Evolutionary conservation across 2,329 filamentous ascomycete species (phyloP).

Genomic region (Fusarium compactum): DNA sequence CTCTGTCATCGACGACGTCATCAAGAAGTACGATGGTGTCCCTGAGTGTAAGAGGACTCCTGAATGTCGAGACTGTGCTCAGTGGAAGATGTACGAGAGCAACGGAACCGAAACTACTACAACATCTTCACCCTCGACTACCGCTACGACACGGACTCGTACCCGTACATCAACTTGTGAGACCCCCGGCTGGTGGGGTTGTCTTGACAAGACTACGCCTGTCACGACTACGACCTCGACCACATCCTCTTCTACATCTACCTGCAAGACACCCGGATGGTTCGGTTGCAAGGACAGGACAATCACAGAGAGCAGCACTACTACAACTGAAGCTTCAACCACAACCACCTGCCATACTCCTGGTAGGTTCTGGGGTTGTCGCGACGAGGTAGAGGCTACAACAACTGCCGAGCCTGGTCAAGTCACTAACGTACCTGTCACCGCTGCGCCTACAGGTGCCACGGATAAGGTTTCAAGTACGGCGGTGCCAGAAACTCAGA

Average conservation of each 20-base stretch:
- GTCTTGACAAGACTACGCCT: conserved; percentile 73
- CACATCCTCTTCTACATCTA: conserved; percentile 64
- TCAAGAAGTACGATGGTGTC: conserved; percentile 84
- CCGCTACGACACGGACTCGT: conserved; percentile 71
- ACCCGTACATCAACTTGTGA: conserved; percentile 89
- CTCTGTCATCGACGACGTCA: conserved; percentile 87
- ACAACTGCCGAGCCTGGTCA: conserved; percentile 52
- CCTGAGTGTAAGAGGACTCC: conserved; percentile 80
- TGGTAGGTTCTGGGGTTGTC: conserved; percentile 69
- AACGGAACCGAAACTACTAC: conserved; percentile 85
- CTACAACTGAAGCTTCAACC: conserved; percentile 49
- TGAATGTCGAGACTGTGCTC: conserved; percentile 88
- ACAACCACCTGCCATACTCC: conserved; percentile 61
- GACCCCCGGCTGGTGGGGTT: conserved; percentile 94
- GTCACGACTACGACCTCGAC: conserved; percentile 55
- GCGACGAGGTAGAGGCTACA: conserved; percentile 55
- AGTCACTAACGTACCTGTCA: conserved; percentile 46
- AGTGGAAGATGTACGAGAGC: conserved; percentile 95
- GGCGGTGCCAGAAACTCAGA: conserved; percentile 44
- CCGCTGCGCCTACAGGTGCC: conserved; percentile 49
- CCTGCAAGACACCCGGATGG: conserved; percentile 73
- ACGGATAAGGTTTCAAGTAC: conserved; percentile 45
- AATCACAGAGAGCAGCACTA: conserved; percentile 47
- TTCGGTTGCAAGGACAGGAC: conserved; percentile 71
- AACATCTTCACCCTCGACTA: conserved; percentile 64